Conservation (phyloP, 2,329 filamentous ascomycete genomes). For the Phyllosticta citribraziliensis region DNA sequence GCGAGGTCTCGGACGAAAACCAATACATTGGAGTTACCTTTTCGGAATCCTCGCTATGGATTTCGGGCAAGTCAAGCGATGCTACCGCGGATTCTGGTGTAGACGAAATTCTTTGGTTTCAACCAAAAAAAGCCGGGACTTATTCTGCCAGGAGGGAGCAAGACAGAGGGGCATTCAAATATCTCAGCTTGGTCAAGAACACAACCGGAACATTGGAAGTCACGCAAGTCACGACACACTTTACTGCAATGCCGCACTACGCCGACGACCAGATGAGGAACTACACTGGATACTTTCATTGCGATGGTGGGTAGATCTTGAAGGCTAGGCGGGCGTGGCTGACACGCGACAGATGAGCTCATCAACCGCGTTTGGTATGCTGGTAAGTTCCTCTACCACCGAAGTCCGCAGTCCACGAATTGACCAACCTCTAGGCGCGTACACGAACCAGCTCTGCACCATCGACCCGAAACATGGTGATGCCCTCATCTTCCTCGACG, state of each 20-base stretch:
- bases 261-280: slow-evolving; percentile 25
- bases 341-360: slow-evolving; percentile 24
- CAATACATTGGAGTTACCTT: slow-evolving; percentile 36
- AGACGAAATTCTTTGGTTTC: slow-evolving; percentile 41
- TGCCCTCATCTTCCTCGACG: slow-evolving; percentile 23
- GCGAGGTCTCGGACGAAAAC: slow-evolving; percentile 9
- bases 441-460: slow-evolving; percentile 31
- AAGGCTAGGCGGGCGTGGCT: neutral
- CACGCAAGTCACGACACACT: slow-evolving; percentile 4
- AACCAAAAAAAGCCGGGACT: slow-evolving; percentile 24
- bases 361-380: slow-evolving; percentile 38
- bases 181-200: slow-evolving; percentile 29
- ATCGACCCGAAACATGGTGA: slow-evolving; percentile 28
- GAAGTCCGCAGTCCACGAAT: neutral
- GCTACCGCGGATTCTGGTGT: slow-evolving; percentile 37
- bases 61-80: slow-evolving; percentile 37
- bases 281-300: slow-evolving; percentile 35
- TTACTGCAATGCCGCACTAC: slow-evolving; percentile 20
- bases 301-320: slow-evolving; percentile 20
- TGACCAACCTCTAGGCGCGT: slow-evolving; percentile 18
- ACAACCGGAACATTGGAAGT: slow-evolving; percentile 5
- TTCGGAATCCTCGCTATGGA: slow-evolving; percentile 38
- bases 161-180: slow-evolving; percentile 37
- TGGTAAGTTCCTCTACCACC: slow-evolving; percentile 11
- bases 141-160: slow-evolving; percentile 35